Base-by-base conservation (phyloP, 2,329 filamentous ascomycete genomes). In the Talaromyces sp. region DNA sequence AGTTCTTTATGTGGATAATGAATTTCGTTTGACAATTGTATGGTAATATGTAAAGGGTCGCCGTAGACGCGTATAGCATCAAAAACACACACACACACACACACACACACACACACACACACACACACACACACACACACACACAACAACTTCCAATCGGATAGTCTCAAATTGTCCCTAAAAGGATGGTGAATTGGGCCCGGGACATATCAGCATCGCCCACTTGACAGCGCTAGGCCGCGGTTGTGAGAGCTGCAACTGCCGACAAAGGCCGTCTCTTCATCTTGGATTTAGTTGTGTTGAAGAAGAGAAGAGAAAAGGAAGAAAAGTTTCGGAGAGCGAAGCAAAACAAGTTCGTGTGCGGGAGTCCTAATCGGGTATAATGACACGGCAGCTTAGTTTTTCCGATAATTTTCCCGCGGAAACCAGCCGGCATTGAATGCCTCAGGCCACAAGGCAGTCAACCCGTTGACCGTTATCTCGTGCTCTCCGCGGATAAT, bases 231-330 rank as follows among this genome's bases (percentile, higher is more conserved):
- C 80, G 78, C 81, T 37, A 59, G 56, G 39, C 56, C 25, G 56
- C 45, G 56, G 56, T 43, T 31, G 56, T 59, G 80, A 85, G 83
- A 70, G 75, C 82, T 88, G 78, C 65, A 72, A 76, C 80, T 84
- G 82, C 75, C 78, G 75, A 78, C 22, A 80, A 75, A 84, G 84
- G 85, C 86, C 84, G 82, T 82, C 88, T 90, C 90, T 85, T 93
- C 89, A 89, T 83, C 77, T 86, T 88, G 89, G 88, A 86, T 86
- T 87, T 92, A 92, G 89, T 92, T 91, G 87, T 85, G 78, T 80
- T 83, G 85, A 80, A 83, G 85, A 80, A 79, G 82, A 67, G 67
- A 68, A 67, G 49, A 57, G 62, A 58, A 58, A 65, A 66, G 67
- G 65, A 64, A 68, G 43, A 43, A 31, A 69, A 65, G 61, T 45